Base-by-base conservation (phyloP, 1,139 yeast species). In the Yamadazyma triangularis region DNA sequence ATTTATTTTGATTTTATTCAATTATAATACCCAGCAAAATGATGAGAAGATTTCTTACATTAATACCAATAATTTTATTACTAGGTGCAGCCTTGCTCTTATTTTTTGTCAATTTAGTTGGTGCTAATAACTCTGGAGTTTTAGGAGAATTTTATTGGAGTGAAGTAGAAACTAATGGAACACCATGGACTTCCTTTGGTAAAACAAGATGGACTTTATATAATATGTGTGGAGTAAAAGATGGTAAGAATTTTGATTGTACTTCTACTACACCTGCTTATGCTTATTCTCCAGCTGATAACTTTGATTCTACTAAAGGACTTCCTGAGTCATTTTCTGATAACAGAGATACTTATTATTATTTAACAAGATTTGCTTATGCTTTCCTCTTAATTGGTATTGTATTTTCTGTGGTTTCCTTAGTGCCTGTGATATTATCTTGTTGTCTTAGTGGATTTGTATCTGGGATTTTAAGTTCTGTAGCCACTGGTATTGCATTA, bases 151-250 rank as follows among this genome's bases (percentile, higher is more conserved):
- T 83, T 54, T 84, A 77, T 59, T 84, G 85, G 81, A 58, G 86
- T 23, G 65, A 79, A 49, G 88, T 84, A 13, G 78, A 77, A 39
- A 80, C 93, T 18, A 55, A 72, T n/a, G 77, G 81, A 16, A 51
- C 58, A 4, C 56, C 61, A 28, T 30, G 36, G 35, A n/a, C n/a
- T n/a, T n/a, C n/a, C n/a, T n/a, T n/a, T n/a, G 43, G 52, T 15
- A 47, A 56, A 21, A 65, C 79, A 4, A 67, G 86, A 53, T 85
- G 94, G 94, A 81, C 87, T n/a, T 64, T 69, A 45, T 85, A 83
- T 57, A 68, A 71, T 30, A 50, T 65, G 38, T 86, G 95, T 60
- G 77, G 69, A 19, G 74, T 60, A 15, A 37, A 35, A 18, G 48
- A 57, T 40, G 64, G 68, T 29, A 61, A 62, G 31, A 51, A 58